These are phyloP conservation scores for Chalciporus sp. DNA, from an alignment of 1,284 basidiomycete genomes.

Conservation along the genomic window DNA sequence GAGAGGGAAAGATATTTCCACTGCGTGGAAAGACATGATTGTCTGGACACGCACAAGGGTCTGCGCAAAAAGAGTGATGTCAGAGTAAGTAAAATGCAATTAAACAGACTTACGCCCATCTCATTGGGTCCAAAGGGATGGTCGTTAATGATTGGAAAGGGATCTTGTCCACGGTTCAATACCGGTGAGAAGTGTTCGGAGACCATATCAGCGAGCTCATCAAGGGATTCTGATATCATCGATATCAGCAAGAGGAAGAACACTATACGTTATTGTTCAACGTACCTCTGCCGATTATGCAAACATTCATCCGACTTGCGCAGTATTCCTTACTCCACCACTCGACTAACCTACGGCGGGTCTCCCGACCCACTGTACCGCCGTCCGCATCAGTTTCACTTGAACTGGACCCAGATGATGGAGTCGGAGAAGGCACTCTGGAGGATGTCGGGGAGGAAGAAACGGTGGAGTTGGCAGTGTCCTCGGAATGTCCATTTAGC, in stretches of 20 bases:
- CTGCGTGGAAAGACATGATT: conserved; percentile 85
- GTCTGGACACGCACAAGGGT: conserved; percentile 87
- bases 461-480: conserved; percentile 34
- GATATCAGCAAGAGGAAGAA: neutral
- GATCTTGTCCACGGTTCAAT: conserved; percentile 67
- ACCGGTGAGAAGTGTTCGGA: conserved; percentile 80
- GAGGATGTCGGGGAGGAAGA: conserved; percentile 52
- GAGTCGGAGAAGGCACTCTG: conserved; percentile 62
- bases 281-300: conserved; percentile 86
- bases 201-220: conserved; percentile 74
- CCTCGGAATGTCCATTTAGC: conserved; percentile 4
- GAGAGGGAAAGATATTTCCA: conserved; percentile 90
- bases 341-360: conserved; percentile 87
- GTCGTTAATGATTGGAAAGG: conserved; percentile 69
- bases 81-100: neutral
- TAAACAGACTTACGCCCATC: conserved; percentile 62
- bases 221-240: conserved; percentile 68
- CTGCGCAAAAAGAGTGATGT: conserved; percentile 40
- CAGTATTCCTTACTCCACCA: conserved; percentile 97
- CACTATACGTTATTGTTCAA: neutral
- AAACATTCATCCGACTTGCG: conserved; percentile 92
- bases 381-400: conserved; percentile 73
- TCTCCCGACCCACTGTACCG: conserved; percentile 81
- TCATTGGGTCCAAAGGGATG: conserved; percentile 78
- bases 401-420: conserved; percentile 52